Base-by-base conservation (phyloP, 2,329 filamentous ascomycete species). In the Hymenoscyphus scutula region DNA sequence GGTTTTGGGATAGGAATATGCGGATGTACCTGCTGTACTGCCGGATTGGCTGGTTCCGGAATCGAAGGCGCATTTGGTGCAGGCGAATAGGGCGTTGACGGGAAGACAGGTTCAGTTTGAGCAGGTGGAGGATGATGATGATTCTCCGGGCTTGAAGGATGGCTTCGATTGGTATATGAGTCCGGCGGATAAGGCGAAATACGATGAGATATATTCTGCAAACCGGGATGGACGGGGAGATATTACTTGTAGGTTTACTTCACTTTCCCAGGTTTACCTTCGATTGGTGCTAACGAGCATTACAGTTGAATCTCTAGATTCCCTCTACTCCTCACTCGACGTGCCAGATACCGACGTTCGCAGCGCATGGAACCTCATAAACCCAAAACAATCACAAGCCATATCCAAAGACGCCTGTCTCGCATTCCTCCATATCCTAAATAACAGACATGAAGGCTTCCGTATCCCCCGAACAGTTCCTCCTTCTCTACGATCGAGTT, bases 161-260 rank as follows among this genome's bases (percentile, higher is more conserved):
- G 94, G 94, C 13, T 99, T 99, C 76, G 95, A 99, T 76, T 99
- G 95, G 95, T 99, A 99, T 80, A 99, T 99, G 92, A 92, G 87
- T 64, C 95, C 95, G 0, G 78, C 81, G 32, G 93, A 99, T 78
- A 96, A 96, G 78, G 75, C 86, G 67, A 98, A 97, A 77, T 99
- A 99, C 79, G 92, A 97, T 77, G 91, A 94, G 71, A 99, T 99
- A 77, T 99, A 98, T 78, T 90, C 89, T 67, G 92, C 96, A 72
- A 96, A 92, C 78, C 86, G 92, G 65, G 91, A 96, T 76, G 86
- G 89, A 75, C 88, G 93, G 58, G 95, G 95, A 67, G 91, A 96
- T 73, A 84, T 93, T 70, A 82, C 88, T 63, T 93, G 89, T 92
- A 75, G 72, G 88, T 78, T 53, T n/a, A 34, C 60, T 15, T 53